These are phyloP conservation scores for Pythium phragmitis DNA, from an alignment of 352 stramenopile species.

Conservation along the genomic window DNA sequence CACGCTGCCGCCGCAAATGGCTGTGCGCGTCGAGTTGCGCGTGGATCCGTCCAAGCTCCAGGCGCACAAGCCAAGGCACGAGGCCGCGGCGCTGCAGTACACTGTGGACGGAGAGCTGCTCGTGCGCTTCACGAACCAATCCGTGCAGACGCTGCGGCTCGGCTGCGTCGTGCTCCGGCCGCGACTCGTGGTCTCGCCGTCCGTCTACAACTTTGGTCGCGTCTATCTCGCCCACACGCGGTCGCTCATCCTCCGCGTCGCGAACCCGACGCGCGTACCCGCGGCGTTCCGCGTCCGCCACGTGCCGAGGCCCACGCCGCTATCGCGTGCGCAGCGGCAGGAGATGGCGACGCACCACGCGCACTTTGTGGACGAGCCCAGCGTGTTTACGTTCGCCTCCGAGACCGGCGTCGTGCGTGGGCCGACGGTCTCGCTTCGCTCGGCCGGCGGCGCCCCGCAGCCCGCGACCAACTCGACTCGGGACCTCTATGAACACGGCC, in stretches of 20 bases:
- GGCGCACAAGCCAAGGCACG: neutral
- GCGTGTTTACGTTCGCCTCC: constrained; percentile 57
- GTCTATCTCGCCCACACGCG: constrained; percentile 52
- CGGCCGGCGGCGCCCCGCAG: constrained; percentile 43
- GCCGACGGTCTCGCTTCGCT: constrained; percentile 58
- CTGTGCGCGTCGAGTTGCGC: constrained; percentile 65
- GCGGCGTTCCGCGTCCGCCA: constrained; percentile 57
- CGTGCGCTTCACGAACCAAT: constrained; percentile 69
- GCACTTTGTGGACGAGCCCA: constrained; percentile 54
- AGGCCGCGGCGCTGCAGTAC: neutral
- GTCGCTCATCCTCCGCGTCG: constrained; percentile 44
- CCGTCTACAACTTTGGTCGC: constrained; percentile 61
- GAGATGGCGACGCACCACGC: constrained; percentile 52
- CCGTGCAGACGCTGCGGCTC: constrained; percentile 58
- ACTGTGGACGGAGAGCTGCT: constrained; percentile 47
- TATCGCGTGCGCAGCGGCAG: constrained; percentile 58
- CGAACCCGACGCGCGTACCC: constrained; percentile 64
- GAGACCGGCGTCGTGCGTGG: constrained; percentile 43
- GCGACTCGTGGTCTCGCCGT: constrained; percentile 60
- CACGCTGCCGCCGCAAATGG: constrained; percentile 61
- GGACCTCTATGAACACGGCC: constrained; percentile 30
- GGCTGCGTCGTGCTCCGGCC: constrained; percentile 46
- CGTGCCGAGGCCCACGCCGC: constrained; percentile 43
- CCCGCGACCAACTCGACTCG: constrained; percentile 33
- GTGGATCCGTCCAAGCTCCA: constrained; percentile 38